These are phyloP conservation scores for Trichocomaceae sp. DNA, from an alignment of 2,329 filamentous ascomycete species.

Conservation along the genomic window DNA sequence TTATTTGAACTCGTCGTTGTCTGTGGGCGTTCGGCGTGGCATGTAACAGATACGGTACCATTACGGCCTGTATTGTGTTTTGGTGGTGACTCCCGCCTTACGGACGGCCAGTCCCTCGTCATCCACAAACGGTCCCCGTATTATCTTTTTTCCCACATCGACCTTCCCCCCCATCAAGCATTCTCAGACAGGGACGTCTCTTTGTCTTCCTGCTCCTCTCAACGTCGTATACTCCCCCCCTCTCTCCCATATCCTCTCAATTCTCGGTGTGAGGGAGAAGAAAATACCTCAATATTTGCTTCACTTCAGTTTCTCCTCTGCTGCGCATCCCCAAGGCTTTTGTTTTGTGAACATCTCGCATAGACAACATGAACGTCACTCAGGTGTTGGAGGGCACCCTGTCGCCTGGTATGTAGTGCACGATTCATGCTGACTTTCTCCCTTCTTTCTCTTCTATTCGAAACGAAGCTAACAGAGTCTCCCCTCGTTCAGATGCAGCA, in stretches of 20 bases:
- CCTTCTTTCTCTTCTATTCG: background rate
- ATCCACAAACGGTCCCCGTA: slow-evolving; percentile 9
- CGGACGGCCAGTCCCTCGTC: background rate
- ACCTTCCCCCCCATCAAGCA: slow-evolving; percentile 7
- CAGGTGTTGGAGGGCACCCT: slow-evolving; percentile 96
- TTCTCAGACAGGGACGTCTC: background rate
- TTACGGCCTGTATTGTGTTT: background rate
- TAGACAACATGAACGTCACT: slow-evolving; percentile 83
- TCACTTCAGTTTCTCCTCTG: slow-evolving; percentile 6
- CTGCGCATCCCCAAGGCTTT: slow-evolving; percentile 12
- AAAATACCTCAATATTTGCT: background rate
- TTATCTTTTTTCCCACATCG: slow-evolving; percentile 12
- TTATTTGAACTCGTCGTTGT: too few relatives aligned
- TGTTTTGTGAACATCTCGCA: background rate
- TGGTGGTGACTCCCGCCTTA: background rate
- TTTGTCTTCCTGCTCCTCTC: background rate
- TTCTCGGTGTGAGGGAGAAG: slow-evolving; percentile 1
- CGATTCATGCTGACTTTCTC: slow-evolving; percentile 22
- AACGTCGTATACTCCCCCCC: slow-evolving; percentile 5
- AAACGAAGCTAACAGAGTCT: background rate
- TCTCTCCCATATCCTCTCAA: slow-evolving; percentile 13
- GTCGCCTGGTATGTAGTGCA: slow-evolving; percentile 66
- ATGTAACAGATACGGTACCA: background rate
- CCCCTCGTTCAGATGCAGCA: slow-evolving; percentile 63
- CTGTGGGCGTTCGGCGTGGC: background rate